These are phyloP conservation scores for slime mould (Dictyostelium discoideum) DNA, from an alignment of 78 protist genomes.

Conservation along the genomic window DNA sequence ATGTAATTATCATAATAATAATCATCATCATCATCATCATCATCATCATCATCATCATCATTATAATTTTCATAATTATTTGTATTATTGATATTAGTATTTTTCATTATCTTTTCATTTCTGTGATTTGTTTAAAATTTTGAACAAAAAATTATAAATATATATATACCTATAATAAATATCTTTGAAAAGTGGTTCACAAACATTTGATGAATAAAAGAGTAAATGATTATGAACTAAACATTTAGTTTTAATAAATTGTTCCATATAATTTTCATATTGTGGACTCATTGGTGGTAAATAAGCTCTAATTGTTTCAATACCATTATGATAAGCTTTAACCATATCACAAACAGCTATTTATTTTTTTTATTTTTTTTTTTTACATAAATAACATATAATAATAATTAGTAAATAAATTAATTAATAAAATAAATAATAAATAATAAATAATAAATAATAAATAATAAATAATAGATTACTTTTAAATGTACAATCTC, in stretches of 20 bases:
- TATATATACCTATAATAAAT: conserved; percentile 36
- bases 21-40: background rate
- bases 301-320: conserved; percentile 24
- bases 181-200: conserved; percentile 70
- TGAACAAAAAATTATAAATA: background rate
- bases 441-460: no score
- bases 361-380: background rate
- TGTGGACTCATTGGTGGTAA: background rate
- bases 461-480: background rate
- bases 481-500: conserved; percentile 28
- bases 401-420: background rate
- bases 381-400: no score
- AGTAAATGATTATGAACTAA: conserved; percentile 51
- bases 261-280: conserved; percentile 42
- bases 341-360: conserved; percentile 57
- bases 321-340: conserved; percentile 38
- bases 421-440: no score
- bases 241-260: conserved; percentile 47
- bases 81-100: background rate
- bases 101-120: background rate
- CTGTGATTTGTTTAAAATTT: background rate
- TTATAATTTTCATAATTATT: no score
- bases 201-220: conserved; percentile 12
- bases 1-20: background rate
- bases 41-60: background rate